Conservation (phyloP, 371 early-diverging fungal genomes). For the Syncephalastrum sp. region DNA sequence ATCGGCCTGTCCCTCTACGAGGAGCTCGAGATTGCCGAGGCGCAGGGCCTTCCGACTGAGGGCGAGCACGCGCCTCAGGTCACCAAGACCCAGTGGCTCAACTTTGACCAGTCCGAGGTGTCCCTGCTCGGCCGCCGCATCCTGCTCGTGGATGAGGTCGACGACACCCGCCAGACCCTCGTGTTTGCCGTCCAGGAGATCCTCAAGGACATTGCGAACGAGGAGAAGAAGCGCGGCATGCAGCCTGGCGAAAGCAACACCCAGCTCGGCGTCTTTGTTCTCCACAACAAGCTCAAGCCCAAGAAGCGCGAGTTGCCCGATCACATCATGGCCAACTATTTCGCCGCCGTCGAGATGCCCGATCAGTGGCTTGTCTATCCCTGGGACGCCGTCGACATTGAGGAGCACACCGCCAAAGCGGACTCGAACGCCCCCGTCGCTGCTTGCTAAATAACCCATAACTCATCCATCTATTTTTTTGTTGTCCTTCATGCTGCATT, state of each 20-base stretch:
- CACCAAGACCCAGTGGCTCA: slow-evolving; percentile 81
- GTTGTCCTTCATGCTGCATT: too few species aligned
- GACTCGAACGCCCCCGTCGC: neutral
- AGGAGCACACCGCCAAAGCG: slow-evolving; percentile 58
- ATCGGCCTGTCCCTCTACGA: slow-evolving; percentile 78
- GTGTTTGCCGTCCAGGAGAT: slow-evolving; percentile 73
- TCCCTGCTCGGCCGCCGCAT: slow-evolving; percentile 68
- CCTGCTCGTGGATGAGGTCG: slow-evolving; percentile 79
- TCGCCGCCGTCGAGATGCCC: slow-evolving; percentile 70
- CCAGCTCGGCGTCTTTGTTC: slow-evolving; percentile 70
- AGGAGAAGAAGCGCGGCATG: slow-evolving; percentile 48
- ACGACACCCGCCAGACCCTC: slow-evolving; percentile 74
- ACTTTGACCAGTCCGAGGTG: slow-evolving; percentile 60
- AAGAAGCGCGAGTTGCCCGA: slow-evolving; percentile 68
- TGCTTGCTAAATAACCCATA: neutral
- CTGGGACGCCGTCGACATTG: slow-evolving; percentile 77
- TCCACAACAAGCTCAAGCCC: slow-evolving; percentile 76
- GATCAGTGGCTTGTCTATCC: slow-evolving; percentile 80
- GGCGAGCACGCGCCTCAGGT: slow-evolving; percentile 45
- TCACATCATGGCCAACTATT: slow-evolving; percentile 64
- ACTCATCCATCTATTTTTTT: neutral
- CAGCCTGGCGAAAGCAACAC: slow-evolving; percentile 58
- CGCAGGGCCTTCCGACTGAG: slow-evolving; percentile 27
- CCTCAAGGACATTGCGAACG: slow-evolving; percentile 64
- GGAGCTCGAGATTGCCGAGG: slow-evolving; percentile 59